Base-by-base conservation (phyloP, 208 protist genomes). In the Acanthamoeba divionensis region DNA sequence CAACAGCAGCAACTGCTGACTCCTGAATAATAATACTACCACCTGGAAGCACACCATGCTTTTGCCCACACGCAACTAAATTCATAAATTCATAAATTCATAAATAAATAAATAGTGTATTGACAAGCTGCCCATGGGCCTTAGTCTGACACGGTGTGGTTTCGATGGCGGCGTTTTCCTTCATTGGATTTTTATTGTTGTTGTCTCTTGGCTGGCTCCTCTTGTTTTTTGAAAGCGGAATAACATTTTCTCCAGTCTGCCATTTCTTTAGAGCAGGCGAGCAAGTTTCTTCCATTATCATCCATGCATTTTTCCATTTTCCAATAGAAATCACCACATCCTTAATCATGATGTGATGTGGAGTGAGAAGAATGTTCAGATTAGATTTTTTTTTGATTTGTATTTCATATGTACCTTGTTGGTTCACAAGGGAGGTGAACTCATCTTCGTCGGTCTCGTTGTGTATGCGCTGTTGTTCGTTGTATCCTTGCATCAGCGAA, bases 181-280 rank as follows among this genome's bases (percentile, higher is more conserved):
- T 15, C n/a, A 15, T 15, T 57, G 18, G 52, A n/a, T n/a, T 57
- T 15, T n/a, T 57, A n/a, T 57, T 57, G 52, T 57, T 57, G 52
- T n/a, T 57, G 52, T 77, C n/a, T n/a, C n/a, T n/a, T n/a, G n/a
- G n/a, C n/a, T n/a, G n/a, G n/a, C n/a, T 77, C 44, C 41, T 77
- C 67, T 13, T 26, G 67, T 0, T n/a, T 24, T 45, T 77, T 77
- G 33, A 77, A 77, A 21, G 47, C 67, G 41, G 24, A 36, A 45
- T 77, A 77, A 45, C 67, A 77, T 5, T 10, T 41, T 10, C 67
- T 38, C 67, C 67, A 77, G 18, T 77, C 36, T 38, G 21, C 31
- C 36, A 77, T 41, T 45, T 77, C 67, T 21, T 77, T 77, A 21
- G 67, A 77, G 31, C 67, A 77, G 41, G 67, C 67, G 67, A 77